These are phyloP conservation scores for Trichoderma oligosporum DNA, from an alignment of 2,329 filamentous ascomycete species.

Conservation along the genomic window DNA sequence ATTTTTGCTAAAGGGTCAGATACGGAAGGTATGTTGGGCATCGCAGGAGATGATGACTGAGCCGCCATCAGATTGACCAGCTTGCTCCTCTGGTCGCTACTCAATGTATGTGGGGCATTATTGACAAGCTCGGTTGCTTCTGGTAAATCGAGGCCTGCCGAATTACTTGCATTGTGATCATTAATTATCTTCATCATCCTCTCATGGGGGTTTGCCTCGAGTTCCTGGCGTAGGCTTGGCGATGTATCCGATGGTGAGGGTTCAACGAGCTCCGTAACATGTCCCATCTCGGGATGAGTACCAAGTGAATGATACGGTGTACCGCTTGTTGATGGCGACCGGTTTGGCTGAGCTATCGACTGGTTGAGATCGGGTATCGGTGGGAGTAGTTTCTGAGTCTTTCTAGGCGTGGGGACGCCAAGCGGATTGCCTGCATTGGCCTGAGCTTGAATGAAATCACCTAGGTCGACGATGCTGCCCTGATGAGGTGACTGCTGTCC, in stretches of 20 bases:
- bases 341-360: slow-evolving; percentile 27
- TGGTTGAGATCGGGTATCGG: slow-evolving; percentile 46
- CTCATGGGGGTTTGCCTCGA: slow-evolving; percentile 56
- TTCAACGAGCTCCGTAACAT: slow-evolving; percentile 60
- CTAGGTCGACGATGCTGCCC: slow-evolving; percentile 59
- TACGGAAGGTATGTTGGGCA: slow-evolving; percentile 24
- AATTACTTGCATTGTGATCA: slow-evolving; percentile 56
- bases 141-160: slow-evolving; percentile 48
- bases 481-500: slow-evolving; percentile 44
- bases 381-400: slow-evolving; percentile 51
- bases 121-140: slow-evolving; percentile 49
- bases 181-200: slow-evolving; percentile 64
- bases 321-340: slow-evolving; percentile 30
- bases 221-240: slow-evolving; percentile 52
- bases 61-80: slow-evolving; percentile 60
- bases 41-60: slow-evolving; percentile 32
- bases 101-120: slow-evolving; percentile 52
- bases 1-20: slow-evolving; percentile 21
- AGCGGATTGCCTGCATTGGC: slow-evolving; percentile 37
- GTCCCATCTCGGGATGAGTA: slow-evolving; percentile 46
- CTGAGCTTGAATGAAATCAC: slow-evolving; percentile 53
- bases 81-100: slow-evolving; percentile 54
- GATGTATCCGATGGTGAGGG: slow-evolving; percentile 46
- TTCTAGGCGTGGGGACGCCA: slow-evolving; percentile 43
- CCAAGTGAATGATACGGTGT: slow-evolving; percentile 26